A percentile compares a stretch with the other conserved stretches of the same genome.
These are phyloP conservation scores for Aspergillus novoparasiticus DNA, from an alignment of 2,329 filamentous ascomycete genomes.

Conservation along the genomic window DNA sequence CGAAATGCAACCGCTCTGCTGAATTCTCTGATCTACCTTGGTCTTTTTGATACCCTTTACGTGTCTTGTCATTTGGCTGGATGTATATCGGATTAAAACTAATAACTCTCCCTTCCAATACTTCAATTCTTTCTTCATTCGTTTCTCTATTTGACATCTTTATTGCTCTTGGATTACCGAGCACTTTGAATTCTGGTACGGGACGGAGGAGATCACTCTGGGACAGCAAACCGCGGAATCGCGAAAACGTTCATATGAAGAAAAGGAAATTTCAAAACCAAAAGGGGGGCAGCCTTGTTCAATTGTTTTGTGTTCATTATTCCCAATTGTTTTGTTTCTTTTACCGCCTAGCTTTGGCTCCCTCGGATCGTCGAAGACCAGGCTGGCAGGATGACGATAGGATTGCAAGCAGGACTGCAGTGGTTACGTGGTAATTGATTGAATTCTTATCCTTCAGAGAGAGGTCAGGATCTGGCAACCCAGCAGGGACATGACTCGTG, in stretches of 20 bases:
- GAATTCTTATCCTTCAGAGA: not conserved
- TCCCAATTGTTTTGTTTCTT: slow-evolving; percentile 11
- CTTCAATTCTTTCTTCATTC: not conserved
- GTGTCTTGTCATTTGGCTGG: slow-evolving; percentile 38
- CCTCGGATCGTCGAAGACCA: not conserved
- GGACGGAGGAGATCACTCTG: slow-evolving; percentile 5
- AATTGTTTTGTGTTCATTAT: slow-evolving; percentile 8
- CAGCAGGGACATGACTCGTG: not conserved
- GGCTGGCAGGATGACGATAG: slow-evolving; percentile 4
- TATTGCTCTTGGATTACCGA: not conserved
- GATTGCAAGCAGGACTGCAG: slow-evolving; percentile 3
- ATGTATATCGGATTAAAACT: slow-evolving; percentile 27
- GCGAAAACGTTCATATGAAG: not conserved
- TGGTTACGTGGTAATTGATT: slow-evolving; percentile 6
- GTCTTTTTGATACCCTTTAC: slow-evolving; percentile 45
- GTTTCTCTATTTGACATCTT: not conserved
- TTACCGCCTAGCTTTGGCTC: not conserved
- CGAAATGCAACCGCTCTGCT: slow-evolving; percentile 20
- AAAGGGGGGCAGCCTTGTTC: not conserved
- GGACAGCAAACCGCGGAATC: slow-evolving; percentile 8
- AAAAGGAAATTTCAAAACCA: not conserved
- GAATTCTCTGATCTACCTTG: slow-evolving; percentile 32
- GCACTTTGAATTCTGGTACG: not conserved
- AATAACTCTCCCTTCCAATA: slow-evolving; percentile 11
- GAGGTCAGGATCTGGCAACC: not conserved